Evolutionary conservation across 1,284 basidiomycete genomes (phyloP), one percentile per base, ranked within the genome.

Genomic region (Ustilago nuda): DNA sequence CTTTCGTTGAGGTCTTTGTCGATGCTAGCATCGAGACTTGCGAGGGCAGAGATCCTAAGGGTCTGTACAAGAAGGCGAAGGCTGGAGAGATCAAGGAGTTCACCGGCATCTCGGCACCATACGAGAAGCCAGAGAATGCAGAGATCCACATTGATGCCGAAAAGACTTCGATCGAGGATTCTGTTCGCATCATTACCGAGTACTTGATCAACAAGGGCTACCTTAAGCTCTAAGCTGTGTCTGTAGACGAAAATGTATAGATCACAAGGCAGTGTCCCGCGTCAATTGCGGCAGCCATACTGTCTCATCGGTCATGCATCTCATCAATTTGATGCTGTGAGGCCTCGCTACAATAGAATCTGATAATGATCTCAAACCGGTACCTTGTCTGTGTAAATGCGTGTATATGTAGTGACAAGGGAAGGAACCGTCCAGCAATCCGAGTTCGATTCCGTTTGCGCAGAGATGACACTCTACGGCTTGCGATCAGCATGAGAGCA

Each of bases 71-170:
- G 89, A 98, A 95, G 87, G 97, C 97, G 6, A 89, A 95, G 72
- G 92, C 93, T 1, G 96, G 97, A 27, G 93, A 96, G 87, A 98
- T 99, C 86, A 96, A 95, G 90, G 96, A 98, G 74, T 98, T 99
- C 87, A 99, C 97, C 52, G 96, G 97, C 12, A 92, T 99, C 84
- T 95, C 94, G 41, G 94, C 97, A 3, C 97, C 97, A 9, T 99
- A 99, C 87, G 97, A 99, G 87, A 91, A 92, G 8, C 96, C 97
- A 7, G 88, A 89, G 66, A 88, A 88, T 17, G 92, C 96, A 46
- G 97, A 99, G 87, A 91, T 99, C 69, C 95, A 97, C 88, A 93
- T 99, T 86, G 91, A 90, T 84, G 98, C 96, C 6, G 90, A 93
- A 86, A 90, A 94, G 86, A 89, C 89, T 37, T 90, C 92, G 77